A percentile compares a stretch with the other conserved stretches of the same genome.
phyloP scores from a whole-genome alignment of 192 early-diverging fungal species.

The Chytriomyces sp. region DNA sequence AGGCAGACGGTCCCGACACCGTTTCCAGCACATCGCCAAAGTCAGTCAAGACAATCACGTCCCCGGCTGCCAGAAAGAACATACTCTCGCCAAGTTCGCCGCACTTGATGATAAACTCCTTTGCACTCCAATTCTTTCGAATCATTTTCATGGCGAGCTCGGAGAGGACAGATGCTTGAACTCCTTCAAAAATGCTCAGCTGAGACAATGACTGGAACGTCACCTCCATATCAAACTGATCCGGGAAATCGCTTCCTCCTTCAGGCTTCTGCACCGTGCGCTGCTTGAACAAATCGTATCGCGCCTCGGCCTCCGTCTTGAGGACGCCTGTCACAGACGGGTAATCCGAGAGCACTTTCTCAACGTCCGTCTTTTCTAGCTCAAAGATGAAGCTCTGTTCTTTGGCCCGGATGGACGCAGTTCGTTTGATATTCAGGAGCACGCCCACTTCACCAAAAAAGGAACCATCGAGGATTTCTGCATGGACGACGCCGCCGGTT shows the following conservation, averaged over 20 bases:
- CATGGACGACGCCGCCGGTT: conserved; percentile 41
- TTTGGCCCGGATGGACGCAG: conserved; percentile 48
- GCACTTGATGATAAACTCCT: conserved; percentile 43
- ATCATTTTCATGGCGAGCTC: conserved; percentile 49
- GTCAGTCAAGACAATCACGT: conserved; percentile 41
- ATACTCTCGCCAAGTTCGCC: conserved; percentile 48
- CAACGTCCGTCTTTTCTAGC: conserved; percentile 42
- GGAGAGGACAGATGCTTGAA: conserved; percentile 37
- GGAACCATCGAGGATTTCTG: conserved; percentile 45
- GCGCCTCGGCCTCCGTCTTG: conserved; percentile 46
- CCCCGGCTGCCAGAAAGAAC: conserved; percentile 59
- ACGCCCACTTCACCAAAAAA: conserved; percentile 63
- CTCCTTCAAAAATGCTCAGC: conserved; percentile 38
- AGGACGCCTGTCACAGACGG: conserved; percentile 45
- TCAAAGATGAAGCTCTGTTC: conserved; percentile 50
- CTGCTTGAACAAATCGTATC: conserved; percentile 37
- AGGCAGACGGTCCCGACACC: conserved; percentile 41
- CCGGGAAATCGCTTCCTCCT: background rate
- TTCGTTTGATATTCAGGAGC: conserved; percentile 49
- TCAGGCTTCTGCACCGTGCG: conserved; percentile 2
- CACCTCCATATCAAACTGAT: conserved; percentile 53
- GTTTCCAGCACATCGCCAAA: conserved; percentile 52
- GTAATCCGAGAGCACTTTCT: conserved; percentile 32
- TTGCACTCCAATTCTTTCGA: conserved; percentile 33
- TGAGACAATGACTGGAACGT: conserved; percentile 40